Conservation (phyloP, 352 stramenopile species). For the Aphanomyces astaci region DNA sequence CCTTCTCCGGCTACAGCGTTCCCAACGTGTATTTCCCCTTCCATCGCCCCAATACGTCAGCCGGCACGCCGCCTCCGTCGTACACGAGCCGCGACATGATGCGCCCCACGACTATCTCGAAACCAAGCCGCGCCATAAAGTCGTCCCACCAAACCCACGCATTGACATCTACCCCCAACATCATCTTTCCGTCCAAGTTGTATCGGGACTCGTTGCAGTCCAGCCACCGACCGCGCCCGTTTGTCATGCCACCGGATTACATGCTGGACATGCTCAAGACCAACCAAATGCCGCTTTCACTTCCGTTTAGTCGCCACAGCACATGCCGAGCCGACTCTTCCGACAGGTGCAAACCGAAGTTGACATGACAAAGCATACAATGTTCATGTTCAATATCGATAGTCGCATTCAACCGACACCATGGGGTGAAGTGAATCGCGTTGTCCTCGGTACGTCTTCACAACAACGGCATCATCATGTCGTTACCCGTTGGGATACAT, state of each 20-base stretch:
- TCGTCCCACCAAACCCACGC: conserved; percentile 2
- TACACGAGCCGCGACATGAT: background rate
- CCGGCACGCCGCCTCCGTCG: background rate
- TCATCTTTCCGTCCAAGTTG: conserved; percentile 17
- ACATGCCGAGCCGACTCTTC: conserved; percentile 34
- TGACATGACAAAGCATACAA: conserved; percentile 8
- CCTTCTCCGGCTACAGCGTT: conserved; percentile 20
- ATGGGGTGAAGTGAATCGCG: conserved; percentile 27
- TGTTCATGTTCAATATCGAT: conserved; percentile 12
- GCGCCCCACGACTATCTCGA: background rate
- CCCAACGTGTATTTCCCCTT: conserved; percentile 16
- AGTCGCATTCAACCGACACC: conserved; percentile 24
- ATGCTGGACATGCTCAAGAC: conserved; percentile 67
- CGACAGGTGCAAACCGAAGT: conserved; percentile 33
- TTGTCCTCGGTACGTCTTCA: conserved; percentile 4
- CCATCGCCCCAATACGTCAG: background rate
- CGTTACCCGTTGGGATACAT: too few species aligned
- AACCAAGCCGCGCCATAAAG: conserved; percentile 15
- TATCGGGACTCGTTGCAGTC: conserved; percentile 7
- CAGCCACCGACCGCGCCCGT: background rate
- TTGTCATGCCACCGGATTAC: conserved; percentile 45
- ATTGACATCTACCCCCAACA: conserved; percentile 3
- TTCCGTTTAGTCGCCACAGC: conserved; percentile 31
- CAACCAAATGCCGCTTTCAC: conserved; percentile 53
- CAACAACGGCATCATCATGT: background rate